Conservation (phyloP, 1,139 yeast species). For the Diutina sp. region DNA sequence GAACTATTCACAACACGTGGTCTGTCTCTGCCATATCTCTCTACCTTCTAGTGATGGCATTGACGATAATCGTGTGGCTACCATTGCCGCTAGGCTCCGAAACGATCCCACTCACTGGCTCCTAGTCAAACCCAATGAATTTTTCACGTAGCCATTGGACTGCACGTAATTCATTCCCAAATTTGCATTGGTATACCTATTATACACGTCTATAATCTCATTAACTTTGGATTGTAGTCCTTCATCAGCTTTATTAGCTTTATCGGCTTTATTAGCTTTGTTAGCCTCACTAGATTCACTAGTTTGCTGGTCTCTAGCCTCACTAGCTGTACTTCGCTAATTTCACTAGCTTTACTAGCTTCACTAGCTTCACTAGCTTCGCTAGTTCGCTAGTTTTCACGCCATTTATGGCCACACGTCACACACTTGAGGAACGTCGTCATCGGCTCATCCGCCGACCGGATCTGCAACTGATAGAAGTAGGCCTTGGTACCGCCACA, state of each 20-base stretch:
- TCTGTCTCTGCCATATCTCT: not conserved
- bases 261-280: no score
- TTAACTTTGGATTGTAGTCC: no score
- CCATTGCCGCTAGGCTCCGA: not conserved
- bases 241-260: no score
- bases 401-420: constrained; percentile 90
- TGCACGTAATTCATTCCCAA: not conserved
- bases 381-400: constrained; percentile 53
- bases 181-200: no score
- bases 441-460: constrained; percentile 92
- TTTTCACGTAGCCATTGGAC: not conserved
- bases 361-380: not conserved
- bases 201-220: no score
- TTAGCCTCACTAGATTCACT: no score
- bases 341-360: no score
- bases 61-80: not conserved
- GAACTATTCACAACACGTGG: not conserved
- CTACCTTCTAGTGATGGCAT: not conserved
- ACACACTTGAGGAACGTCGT: constrained; percentile 93
- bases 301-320: no score
- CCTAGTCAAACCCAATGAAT: not conserved
- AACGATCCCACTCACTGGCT: not conserved
- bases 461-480: constrained; percentile 89
- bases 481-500: constrained; percentile 91
- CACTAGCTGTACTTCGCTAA: no score